Evolutionary conservation across 2,329 filamentous ascomycete genomes (phyloP), one percentile per base, ranked within the genome.

Genomic region (Uncinocarpus reesii): DNA sequence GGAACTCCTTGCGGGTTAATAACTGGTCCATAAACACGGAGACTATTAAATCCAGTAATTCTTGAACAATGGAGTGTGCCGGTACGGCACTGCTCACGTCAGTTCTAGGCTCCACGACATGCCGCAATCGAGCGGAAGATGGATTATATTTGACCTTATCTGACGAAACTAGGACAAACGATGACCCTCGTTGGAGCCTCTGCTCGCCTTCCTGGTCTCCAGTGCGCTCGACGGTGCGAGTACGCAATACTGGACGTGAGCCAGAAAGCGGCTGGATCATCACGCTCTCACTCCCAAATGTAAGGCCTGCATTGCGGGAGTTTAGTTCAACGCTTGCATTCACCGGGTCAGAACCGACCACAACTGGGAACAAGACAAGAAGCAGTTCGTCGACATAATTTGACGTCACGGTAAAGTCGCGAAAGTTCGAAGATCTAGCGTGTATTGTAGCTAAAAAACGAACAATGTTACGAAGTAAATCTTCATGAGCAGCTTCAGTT

Each of bases 1-100:
- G 75, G 60, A 96, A 98, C 46, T 98, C 92, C 62, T 95, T 95
- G 21, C 87, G 81, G 24, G 76, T 77, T 35, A 95, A 78, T 0
- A 96, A 70, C 57, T 96, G 87, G 58, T 95, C 89, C 42, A 84
- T 76, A 59, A 95, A 94, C 0, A 95, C 80, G 16, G 77, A 78
- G 42, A 92, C 73, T 1, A 90, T 77, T 18, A 96, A 74, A 53
- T 89, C 83, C 4, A 94, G 66, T 11, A 95, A 70, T 4, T 79
- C 80, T 53, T 93, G 84, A 0, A 90, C 76, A 15, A 94, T 75
- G 0, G 79, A 75, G 58, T 85, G 83, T 28, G 80, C 81, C 8
- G 82, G 72, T 6, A 53, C 54, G 21, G 58, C 53, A 69, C 73
- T 54, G 70, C 67, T 42, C 64, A 64, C 40, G 61, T 70, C 49